Evolutionary conservation across 768 basidiomycete genomes (phyloP), one percentile per base, ranked within the genome.

Genomic region (Kwoniella sp.): DNA sequence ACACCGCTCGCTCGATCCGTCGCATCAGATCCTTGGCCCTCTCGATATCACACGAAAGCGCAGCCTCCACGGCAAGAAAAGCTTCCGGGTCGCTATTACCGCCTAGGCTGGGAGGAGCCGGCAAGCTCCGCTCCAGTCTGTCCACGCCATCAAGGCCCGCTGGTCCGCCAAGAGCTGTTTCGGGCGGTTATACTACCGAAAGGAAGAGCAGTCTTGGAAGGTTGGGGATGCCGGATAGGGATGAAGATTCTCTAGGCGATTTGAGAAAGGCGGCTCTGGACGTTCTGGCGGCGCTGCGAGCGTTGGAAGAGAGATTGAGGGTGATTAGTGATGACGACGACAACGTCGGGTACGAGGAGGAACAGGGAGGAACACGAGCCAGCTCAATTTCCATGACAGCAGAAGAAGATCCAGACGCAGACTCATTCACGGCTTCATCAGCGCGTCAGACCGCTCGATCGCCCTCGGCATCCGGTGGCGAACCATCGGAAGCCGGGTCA

Each of bases 261-360:
- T 87, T 97, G 58, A 85, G 94, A 25, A 86, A 86, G 56, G 85
- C 88, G 0, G 92, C 92, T 1, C 81, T 97, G 58, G 93, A 93
- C 66, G 90, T 96, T 0, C 86, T 98, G 30, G 85, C 88, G 4
- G 84, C 87, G 41, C 85, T 98, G 47, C 85, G 92, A 38, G 87
- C 87, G 30, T 81, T 97, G 22, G 95, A 97, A 77, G 92, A 93
- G 75, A 81, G 82, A 9, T 86, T 86, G 41, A 86, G 95, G 2
- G 78, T 67, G 15, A 17, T 23, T 17, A 55, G 62, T 23, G 55
- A 51, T 50, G 15, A 45, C 4, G 54, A 15, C 2, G 13, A 13
- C 2, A 25, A 38, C 12, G 34, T 1, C 2, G 22, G 41, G 22
- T 48, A 34, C 20, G 30, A 25, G 30, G n/a, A 50, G 23, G 54